phyloP scores from a whole-genome alignment of 2,329 filamentous ascomycete species.

The Thermoascus crustaceus region DNA sequence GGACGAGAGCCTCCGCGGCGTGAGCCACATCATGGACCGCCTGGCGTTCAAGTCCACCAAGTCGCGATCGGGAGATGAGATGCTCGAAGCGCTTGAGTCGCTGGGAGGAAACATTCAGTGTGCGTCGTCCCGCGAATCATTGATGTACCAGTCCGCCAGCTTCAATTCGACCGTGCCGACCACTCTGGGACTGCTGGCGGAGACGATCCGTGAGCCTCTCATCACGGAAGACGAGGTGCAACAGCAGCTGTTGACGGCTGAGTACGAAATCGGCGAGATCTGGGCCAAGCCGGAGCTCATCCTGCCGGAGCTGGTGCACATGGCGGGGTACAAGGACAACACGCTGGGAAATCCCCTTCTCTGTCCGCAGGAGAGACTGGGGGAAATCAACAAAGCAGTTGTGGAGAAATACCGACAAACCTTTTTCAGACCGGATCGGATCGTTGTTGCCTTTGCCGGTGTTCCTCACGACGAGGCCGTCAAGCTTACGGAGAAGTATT shows the following conservation, averaged over 20 bases:
- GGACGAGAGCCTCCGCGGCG: slow-evolving; percentile 71
- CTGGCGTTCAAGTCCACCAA: slow-evolving; percentile 87
- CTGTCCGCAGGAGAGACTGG: slow-evolving; percentile 77
- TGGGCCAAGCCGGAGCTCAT: slow-evolving; percentile 97
- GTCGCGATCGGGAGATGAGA: slow-evolving; percentile 64
- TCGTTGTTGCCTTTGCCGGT: slow-evolving; percentile 91
- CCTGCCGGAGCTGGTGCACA: slow-evolving; percentile 87
- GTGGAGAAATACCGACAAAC: slow-evolving; percentile 70
- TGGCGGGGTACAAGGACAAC: slow-evolving; percentile 92
- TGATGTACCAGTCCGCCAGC: slow-evolving; percentile 98
- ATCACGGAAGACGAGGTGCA: slow-evolving; percentile 81
- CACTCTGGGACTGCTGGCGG: slow-evolving; percentile 76
- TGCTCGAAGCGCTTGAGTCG: slow-evolving; percentile 79
- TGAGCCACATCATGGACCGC: slow-evolving; percentile 93
- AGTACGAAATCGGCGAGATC: slow-evolving; percentile 94
- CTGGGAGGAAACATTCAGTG: slow-evolving; percentile 96
- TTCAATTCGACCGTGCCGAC: slow-evolving; percentile 88
- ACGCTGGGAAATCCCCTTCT: slow-evolving; percentile 88
- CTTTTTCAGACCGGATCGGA: slow-evolving; percentile 83
- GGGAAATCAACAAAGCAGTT: slow-evolving; percentile 62
- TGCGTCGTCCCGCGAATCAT: slow-evolving; percentile 83
- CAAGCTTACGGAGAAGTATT: slow-evolving; percentile 69
- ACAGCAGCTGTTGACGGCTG: slow-evolving; percentile 80
- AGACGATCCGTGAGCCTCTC: slow-evolving; percentile 79
- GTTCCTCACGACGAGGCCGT: slow-evolving; percentile 77